Evolutionary conservation across 2,329 filamentous ascomycete species (phyloP).

Genomic region (Leptographium wingfieldii): DNA sequence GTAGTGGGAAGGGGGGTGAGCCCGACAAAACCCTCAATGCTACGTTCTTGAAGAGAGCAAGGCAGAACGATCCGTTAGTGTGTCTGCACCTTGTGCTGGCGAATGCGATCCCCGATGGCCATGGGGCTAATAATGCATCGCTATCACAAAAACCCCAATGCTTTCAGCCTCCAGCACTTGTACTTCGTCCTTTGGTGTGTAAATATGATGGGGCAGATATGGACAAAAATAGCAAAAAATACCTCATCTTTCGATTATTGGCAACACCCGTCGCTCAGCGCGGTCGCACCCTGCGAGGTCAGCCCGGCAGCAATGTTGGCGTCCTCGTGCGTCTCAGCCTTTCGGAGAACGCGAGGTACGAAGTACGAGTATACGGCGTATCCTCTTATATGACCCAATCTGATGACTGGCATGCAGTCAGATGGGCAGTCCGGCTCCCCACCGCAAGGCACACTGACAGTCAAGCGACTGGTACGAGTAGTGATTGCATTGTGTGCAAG

Average conservation of each 20-base stretch:
- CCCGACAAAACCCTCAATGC: background rate
- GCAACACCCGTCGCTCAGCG: background rate
- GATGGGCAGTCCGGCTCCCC: background rate
- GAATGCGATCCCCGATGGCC: background rate
- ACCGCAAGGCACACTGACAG: background rate
- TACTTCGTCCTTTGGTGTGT: background rate
- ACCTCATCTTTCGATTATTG: background rate
- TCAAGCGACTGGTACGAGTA: background rate
- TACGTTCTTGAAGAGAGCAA: too few relatives aligned
- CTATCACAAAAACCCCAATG: background rate
- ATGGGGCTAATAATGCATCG: background rate
- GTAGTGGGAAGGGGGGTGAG: background rate
- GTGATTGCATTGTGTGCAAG: background rate
- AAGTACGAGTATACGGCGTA: too few relatives aligned
- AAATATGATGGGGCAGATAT: background rate
- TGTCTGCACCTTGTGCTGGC: background rate
- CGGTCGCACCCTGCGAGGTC: background rate
- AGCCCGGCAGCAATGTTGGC: background rate
- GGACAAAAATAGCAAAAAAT: background rate
- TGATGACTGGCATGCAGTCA: background rate
- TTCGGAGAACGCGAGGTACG: background rate
- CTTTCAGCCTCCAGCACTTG: background rate
- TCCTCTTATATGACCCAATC: background rate
- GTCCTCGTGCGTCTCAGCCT: background rate
- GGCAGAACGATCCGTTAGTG: background rate